Conservation (phyloP, 805 yeast genomes). For the Hanseniaspora hatyaiensis region DNA sequence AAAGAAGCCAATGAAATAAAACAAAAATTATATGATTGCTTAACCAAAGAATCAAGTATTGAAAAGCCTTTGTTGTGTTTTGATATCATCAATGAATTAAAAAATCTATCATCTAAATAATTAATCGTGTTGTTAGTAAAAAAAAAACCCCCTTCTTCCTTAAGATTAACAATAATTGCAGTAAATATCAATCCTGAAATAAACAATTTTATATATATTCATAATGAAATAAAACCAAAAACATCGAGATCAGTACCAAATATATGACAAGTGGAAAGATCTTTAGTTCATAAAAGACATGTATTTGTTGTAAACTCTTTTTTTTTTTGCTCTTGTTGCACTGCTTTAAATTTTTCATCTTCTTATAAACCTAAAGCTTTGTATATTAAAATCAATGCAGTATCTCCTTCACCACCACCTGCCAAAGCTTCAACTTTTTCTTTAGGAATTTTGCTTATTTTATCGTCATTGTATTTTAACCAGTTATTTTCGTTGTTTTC, state of each 20-base stretch:
- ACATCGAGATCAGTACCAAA: too few relatives aligned
- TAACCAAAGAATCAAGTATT: slow-evolving; percentile 39
- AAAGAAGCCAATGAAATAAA: slow-evolving; percentile 39
- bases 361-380: slow-evolving; percentile 66
- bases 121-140: not conserved
- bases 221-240: not conserved
- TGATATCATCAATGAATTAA: slow-evolving; percentile 61
- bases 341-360: too few relatives aligned
- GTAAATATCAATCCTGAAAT: too few relatives aligned
- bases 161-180: too few relatives aligned
- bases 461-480: slow-evolving; percentile 94
- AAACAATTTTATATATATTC: not conserved
- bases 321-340: too few relatives aligned
- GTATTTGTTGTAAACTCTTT: too few relatives aligned
- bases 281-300: too few relatives aligned
- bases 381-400: slow-evolving; percentile 81
- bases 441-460: slow-evolving; percentile 62
- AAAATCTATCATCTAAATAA: slow-evolving; percentile 11
- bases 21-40: slow-evolving; percentile 43
- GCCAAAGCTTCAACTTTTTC: slow-evolving; percentile 76
- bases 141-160: too few relatives aligned
- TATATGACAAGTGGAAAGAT: too few relatives aligned
- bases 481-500: slow-evolving; percentile 63
- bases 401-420: slow-evolving; percentile 97
- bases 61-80: slow-evolving; percentile 68